phyloP scores from a whole-genome alignment of 305 asterid genomes.

The Euphrasia arctica region DNA sequence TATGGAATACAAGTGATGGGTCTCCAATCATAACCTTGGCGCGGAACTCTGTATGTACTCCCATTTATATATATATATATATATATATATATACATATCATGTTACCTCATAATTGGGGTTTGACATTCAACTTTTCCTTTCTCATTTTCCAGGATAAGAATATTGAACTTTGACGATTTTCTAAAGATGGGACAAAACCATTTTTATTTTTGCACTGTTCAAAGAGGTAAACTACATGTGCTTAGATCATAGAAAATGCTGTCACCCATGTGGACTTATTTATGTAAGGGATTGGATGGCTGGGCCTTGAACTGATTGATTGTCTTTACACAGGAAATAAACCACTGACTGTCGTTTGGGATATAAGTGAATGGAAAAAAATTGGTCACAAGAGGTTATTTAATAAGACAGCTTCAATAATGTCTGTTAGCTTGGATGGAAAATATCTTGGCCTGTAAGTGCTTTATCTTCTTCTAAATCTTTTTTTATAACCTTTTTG shows the following conservation, averaged over 20 bases:
- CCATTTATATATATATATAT: conserved; percentile 2
- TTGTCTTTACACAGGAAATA: conserved; percentile 55
- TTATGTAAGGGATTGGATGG: conserved; percentile 1
- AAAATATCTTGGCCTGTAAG: conserved; percentile 91
- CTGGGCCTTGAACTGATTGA: conserved; percentile 6
- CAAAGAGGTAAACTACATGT: conserved; percentile 51
- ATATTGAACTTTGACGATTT: conserved; percentile 79
- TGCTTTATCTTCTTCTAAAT: conserved; percentile 22
- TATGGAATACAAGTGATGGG: conserved; percentile 86
- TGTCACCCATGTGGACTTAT: conserved; percentile 12
- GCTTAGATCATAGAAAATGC: conserved; percentile 4
- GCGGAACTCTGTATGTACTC: conserved; percentile 64
- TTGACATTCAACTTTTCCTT: conserved; percentile 22
- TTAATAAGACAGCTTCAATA: conserved; percentile 70
- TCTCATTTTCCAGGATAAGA: conserved; percentile 65
- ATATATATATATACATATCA: too few relatives aligned
- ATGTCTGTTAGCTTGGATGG: conserved; percentile 90
- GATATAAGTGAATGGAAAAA: conserved; percentile 87
- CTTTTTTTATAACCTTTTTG: neutral
- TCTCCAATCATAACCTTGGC: conserved; percentile 69
- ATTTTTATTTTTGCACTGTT: conserved; percentile 72
- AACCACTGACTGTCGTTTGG: conserved; percentile 68
- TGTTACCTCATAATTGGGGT: conserved; percentile 17
- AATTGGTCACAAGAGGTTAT: conserved; percentile 77
- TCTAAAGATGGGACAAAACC: conserved; percentile 97